Base-by-base conservation (phyloP, 768 basidiomycete species). In the Paxillus rubicundulus region DNA sequence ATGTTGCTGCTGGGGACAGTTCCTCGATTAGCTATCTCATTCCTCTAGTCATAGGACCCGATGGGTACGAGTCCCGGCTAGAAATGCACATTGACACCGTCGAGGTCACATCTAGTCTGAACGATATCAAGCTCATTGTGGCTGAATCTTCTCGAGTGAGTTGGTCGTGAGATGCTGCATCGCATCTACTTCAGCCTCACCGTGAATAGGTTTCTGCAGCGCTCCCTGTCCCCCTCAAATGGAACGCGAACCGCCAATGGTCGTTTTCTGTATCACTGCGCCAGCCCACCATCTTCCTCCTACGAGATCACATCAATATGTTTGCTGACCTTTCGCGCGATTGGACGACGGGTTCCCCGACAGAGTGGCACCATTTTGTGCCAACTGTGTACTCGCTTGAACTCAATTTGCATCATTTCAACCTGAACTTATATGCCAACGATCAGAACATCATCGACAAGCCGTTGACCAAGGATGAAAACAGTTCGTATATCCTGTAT, bases 381-480 rank as follows among this genome's bases (percentile, higher is more conserved):
- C 95, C 96, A 0, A 92, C 81, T 67, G 64, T 84, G 7, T 98
- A 98, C 69, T 68, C 68, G 14, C 70, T 95, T 57, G 76, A 86
- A 45, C 57, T 97, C 44, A 77, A 84, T 50, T 68, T 98, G 53
- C 77, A 85, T 64, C 84, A 92, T 61, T 95, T 85, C 69, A 79
- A 82, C 53, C 65, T 96, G 45, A 87, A 88, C 59, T 66, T 90
- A 21, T 95, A 91, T 64, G 83, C 90, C 47, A 98, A 98, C 64
- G 96, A 98, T 68, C 92, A 93, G 63, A 98, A 98, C 64, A 92
- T 98, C 64, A 89, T 98, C 45, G 92, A 97, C 73, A 89, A 88
- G 55, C 92, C 94, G 3, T 72, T 86, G 32, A 74, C 85, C 51
- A 74, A 72, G 50, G 87, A 92, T n/a, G 89, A 92, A 60, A 98